phyloP scores from a whole-genome alignment of 2,329 filamentous ascomycete genomes.

The Elsinoe perseae region DNA sequence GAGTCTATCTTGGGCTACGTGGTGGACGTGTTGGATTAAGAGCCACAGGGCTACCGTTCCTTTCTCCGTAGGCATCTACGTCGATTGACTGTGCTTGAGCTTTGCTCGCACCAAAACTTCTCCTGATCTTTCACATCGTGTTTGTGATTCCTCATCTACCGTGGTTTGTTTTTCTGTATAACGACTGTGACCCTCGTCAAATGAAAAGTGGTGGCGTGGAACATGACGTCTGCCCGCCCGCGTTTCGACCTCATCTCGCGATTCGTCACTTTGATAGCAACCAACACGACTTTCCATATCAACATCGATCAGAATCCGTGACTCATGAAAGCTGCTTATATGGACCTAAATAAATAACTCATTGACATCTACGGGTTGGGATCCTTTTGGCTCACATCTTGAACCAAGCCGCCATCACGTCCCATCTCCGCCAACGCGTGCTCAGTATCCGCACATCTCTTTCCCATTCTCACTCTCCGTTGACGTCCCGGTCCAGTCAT shows the following conservation, averaged over 20 bases:
- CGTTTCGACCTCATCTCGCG: not conserved
- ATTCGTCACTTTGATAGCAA: conserved; percentile 10
- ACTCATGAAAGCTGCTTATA: no score
- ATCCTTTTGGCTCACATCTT: no score
- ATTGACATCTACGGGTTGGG: no score
- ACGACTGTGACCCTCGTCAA: not conserved
- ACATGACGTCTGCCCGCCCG: not conserved
- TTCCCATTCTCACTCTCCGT: no score
- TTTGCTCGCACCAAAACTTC: conserved; percentile 7
- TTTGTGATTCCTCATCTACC: not conserved
- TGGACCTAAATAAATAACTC: no score
- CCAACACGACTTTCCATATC: not conserved
- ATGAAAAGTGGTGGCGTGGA: not conserved
- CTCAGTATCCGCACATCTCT: no score
- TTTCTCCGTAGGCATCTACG: conserved; percentile 9
- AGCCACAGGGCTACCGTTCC: conserved; percentile 5
- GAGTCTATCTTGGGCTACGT: no score
- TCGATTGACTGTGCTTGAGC: conserved; percentile 8
- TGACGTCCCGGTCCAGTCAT: not conserved
- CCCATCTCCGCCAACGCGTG: no score
- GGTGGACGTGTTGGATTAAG: no score
- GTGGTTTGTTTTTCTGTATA: not conserved
- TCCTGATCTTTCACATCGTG: not conserved
- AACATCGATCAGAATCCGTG: not conserved
- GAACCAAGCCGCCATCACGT: not conserved